These are phyloP conservation scores for Aspergillus haitiensis DNA, from an alignment of 495 filamentous ascomycete species.

Conservation along the genomic window DNA sequence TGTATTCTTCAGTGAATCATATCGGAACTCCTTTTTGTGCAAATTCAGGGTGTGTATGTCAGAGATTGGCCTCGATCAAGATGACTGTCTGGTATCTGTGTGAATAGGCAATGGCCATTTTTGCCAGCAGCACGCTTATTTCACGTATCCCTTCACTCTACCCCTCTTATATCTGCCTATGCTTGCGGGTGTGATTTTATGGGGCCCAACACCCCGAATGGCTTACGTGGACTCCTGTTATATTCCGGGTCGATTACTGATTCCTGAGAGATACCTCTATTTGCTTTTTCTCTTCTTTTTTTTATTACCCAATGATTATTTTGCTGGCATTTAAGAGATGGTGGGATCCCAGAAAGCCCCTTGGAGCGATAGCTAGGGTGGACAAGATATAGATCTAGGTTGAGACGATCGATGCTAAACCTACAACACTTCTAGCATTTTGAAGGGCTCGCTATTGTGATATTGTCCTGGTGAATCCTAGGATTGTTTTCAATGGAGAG, in stretches of 20 bases:
- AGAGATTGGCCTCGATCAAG: too few species aligned
- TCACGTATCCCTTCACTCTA: too few species aligned
- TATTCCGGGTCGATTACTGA: conserved; percentile 13
- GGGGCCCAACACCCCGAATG: too few species aligned
- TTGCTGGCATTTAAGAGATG: background rate
- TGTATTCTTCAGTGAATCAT: background rate
- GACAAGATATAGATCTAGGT: background rate
- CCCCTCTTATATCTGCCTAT: too few species aligned
- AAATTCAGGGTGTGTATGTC: too few species aligned
- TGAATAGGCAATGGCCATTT: too few species aligned
- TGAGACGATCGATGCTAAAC: background rate
- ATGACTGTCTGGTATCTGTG: too few species aligned
- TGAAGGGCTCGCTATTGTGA: background rate
- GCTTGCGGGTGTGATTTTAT: too few species aligned
- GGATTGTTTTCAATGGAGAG: background rate
- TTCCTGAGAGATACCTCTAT: conserved; percentile 18
- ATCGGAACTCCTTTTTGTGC: too few species aligned
- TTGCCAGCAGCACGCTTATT: too few species aligned
- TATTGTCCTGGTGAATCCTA: background rate
- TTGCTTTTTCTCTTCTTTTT: conserved; percentile 14
- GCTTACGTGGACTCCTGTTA: background rate
- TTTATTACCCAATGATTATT: conserved; percentile 10
- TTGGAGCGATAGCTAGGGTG: background rate
- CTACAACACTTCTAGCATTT: background rate
- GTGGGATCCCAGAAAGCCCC: background rate